Conservation (phyloP, 805 yeast genomes). For the Tetrapisispora nanseiensis region DNA sequence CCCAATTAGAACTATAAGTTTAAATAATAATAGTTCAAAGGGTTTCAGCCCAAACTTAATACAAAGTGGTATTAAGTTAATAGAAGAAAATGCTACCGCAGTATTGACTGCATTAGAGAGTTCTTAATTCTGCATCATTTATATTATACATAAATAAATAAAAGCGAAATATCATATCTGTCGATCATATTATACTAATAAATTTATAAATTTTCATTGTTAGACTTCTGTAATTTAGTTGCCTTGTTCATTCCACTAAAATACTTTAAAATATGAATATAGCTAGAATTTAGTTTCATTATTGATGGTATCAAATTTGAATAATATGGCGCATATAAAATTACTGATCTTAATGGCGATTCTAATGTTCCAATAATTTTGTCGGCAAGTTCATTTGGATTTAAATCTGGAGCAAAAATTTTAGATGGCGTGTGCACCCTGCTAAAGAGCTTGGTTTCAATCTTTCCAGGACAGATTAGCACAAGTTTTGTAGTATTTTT, state of each 20-base stretch:
- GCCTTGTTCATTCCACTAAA: constrained; percentile 54
- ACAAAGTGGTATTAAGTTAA: constrained; percentile 45
- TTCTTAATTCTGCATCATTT: constrained; percentile 8
- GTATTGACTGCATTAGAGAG: constrained; percentile 52
- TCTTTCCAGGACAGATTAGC: constrained; percentile 80
- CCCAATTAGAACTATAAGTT: constrained; percentile 61
- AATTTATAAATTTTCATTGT: no score
- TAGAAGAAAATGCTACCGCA: constrained; percentile 49
- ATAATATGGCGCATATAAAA: constrained; percentile 65
- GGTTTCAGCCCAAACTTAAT: constrained; percentile 45
- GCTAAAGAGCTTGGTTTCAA: constrained; percentile 64
- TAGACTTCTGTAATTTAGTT: constrained; percentile 8
- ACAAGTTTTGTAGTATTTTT: constrained; percentile 47
- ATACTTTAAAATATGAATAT: constrained; percentile 30
- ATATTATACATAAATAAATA: background rate
- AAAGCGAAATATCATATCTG: background rate
- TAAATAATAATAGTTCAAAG: constrained; percentile 41
- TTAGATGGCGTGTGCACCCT: constrained; percentile 66
- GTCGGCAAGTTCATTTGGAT: constrained; percentile 55
- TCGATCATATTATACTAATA: background rate
- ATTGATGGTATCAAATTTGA: constrained; percentile 65
- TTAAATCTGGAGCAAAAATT: constrained; percentile 72
- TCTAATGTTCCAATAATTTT: constrained; percentile 47
- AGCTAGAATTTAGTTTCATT: constrained; percentile 63
- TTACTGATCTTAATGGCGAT: constrained; percentile 48